A percentile compares a stretch with the other conserved stretches of the same genome.
These are phyloP conservation scores for Albifimbria verrucaria DNA, from an alignment of 2,329 filamentous ascomycete species.

Conservation along the genomic window DNA sequence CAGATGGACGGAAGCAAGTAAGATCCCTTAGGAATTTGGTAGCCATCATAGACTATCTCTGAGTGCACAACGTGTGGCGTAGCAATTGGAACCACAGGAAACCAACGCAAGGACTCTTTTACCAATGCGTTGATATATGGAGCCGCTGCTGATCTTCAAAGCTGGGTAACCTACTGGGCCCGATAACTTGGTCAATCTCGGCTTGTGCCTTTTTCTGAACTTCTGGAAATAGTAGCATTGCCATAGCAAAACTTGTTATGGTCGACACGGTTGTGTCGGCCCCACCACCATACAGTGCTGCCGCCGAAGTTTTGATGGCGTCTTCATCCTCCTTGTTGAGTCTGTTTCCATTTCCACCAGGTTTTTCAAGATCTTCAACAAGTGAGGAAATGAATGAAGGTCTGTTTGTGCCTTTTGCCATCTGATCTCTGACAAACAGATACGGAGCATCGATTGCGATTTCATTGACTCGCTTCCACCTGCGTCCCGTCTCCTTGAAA, in stretches of 20 bases:
- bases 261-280: conserved; percentile 12
- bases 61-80: conserved; percentile 9
- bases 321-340: conserved; percentile 5
- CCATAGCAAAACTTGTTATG: neutral
- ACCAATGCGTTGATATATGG: conserved; percentile 39
- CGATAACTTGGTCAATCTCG: conserved; percentile 17
- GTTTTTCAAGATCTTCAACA: too few species aligned
- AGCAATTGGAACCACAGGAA: conserved; percentile 23
- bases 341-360: too few species aligned
- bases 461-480: neutral
- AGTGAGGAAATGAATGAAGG: neutral
- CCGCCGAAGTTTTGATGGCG: conserved; percentile 15
- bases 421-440: neutral
- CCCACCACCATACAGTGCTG: conserved; percentile 14
- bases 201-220: conserved; percentile 11
- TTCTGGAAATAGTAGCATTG: neutral
- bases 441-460: neutral
- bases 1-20: conserved; percentile 9
- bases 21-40: conserved; percentile 13
- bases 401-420: neutral
- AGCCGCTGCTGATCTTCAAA: conserved; percentile 30
- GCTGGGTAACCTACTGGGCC: conserved; percentile 26
- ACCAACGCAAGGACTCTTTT: conserved; percentile 41
- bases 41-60: conserved; percentile 11
- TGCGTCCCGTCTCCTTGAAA: conserved; percentile 2